phyloP scores from a whole-genome alignment of 129 eudicot genomes.

The Smallanthus sonchifolius region DNA sequence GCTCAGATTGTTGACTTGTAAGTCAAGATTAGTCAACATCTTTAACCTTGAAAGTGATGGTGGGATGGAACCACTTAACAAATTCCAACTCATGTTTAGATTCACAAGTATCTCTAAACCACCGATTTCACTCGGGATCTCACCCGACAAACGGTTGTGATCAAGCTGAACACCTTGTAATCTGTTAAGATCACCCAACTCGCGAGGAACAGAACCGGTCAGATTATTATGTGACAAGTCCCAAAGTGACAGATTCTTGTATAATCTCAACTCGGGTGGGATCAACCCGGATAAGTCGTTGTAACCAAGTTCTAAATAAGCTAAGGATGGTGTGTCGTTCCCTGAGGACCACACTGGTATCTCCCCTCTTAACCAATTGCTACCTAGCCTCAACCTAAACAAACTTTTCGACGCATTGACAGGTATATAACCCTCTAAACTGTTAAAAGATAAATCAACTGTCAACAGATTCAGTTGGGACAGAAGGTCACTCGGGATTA shows the following conservation, averaged over 20 bases:
- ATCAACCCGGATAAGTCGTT: conserved; percentile 48
- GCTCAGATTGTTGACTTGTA: conserved; percentile 47
- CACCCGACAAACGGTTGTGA: conserved; percentile 50
- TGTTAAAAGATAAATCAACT: conserved; percentile 58
- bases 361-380: conserved; percentile 44
- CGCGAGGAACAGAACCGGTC: conserved; percentile 43
- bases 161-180: conserved; percentile 64
- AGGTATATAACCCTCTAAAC: conserved; percentile 54
- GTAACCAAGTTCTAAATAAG: conserved; percentile 58
- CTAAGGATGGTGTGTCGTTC: conserved; percentile 23
- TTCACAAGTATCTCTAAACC: conserved; percentile 32
- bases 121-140: conserved; percentile 48
- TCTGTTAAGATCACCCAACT: conserved; percentile 43
- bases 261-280: conserved; percentile 53
- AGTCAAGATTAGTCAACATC: conserved; percentile 45
- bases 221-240: conserved; percentile 54
- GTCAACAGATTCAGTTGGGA: conserved; percentile 43
- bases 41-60: conserved; percentile 43
- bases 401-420: conserved; percentile 29
- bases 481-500: conserved; percentile 54
- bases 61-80: conserved; percentile 60
- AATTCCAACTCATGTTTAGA: conserved; percentile 64
- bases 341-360: conserved; percentile 41
- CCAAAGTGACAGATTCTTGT: conserved; percentile 45
- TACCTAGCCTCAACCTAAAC: conserved; percentile 63